Conservation (phyloP, 2,329 filamentous ascomycete genomes). For the Xylaria hypoxylon region DNA sequence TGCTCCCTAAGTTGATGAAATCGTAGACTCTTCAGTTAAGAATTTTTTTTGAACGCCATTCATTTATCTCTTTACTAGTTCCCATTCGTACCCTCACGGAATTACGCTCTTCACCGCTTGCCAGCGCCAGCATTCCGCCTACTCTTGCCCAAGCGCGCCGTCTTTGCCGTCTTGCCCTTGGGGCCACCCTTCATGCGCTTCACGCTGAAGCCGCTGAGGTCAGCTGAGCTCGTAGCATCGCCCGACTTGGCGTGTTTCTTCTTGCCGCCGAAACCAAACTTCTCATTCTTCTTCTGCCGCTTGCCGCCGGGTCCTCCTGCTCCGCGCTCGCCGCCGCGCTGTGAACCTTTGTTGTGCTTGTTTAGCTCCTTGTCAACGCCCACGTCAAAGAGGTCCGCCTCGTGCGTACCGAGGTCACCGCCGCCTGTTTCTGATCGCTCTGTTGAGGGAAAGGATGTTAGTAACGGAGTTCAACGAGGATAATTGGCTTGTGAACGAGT, state of each 20-base stretch:
- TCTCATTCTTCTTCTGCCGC: slow-evolving; percentile 92
- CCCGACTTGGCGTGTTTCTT: slow-evolving; percentile 92
- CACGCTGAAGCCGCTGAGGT: slow-evolving; percentile 81
- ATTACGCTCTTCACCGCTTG: slow-evolving; percentile 48
- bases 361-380: slow-evolving; percentile 78
- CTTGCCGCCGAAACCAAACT: slow-evolving; percentile 96
- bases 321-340: slow-evolving; percentile 56
- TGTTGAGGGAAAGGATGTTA: slow-evolving; percentile 54
- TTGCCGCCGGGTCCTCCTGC: slow-evolving; percentile 69
- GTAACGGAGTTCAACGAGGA: not conserved
- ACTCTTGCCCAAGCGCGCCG: slow-evolving; percentile 62
- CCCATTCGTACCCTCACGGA: not conserved
- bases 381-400: slow-evolving; percentile 91
- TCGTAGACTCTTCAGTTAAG: not conserved
- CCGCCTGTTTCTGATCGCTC: slow-evolving; percentile 81
- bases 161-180: slow-evolving; percentile 55
- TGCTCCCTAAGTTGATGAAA: not conserved
- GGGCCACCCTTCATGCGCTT: slow-evolving; percentile 81
- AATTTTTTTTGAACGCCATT: slow-evolving; percentile 28
- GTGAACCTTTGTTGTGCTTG: slow-evolving; percentile 58
- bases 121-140: slow-evolving; percentile 60
- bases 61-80: slow-evolving; percentile 26
- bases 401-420: slow-evolving; percentile 73
- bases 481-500: not conserved
- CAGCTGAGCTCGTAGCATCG: slow-evolving; percentile 83